These are phyloP conservation scores for Candida yuanshanica DNA, from an alignment of 805 yeast genomes.

Conservation along the genomic window DNA sequence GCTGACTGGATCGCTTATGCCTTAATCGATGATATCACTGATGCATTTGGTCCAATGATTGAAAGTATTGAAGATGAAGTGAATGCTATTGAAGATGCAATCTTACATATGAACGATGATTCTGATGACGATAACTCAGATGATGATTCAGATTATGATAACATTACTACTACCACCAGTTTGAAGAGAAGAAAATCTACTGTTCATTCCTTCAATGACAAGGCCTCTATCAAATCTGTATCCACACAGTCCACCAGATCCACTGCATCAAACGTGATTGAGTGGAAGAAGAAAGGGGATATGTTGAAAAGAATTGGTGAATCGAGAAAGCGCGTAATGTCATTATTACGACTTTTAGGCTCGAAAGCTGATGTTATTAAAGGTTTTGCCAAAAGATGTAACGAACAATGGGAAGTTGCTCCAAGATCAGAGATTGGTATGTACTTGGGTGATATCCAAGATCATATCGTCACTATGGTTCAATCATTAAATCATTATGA, in stretches of 20 bases:
- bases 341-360: slow-evolving; percentile 74
- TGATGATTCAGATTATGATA: slow-evolving; percentile 31
- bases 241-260: slow-evolving; percentile 27
- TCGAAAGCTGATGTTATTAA: slow-evolving; percentile 97
- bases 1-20: slow-evolving; percentile 98
- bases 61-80: slow-evolving; percentile 93
- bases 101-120: slow-evolving; percentile 70
- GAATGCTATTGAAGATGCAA: slow-evolving; percentile 89
- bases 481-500: slow-evolving; percentile 93
- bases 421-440: slow-evolving; percentile 73
- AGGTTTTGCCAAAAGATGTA: slow-evolving; percentile 88
- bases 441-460: slow-evolving; percentile 12
- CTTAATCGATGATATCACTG: slow-evolving; percentile 92
- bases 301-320: slow-evolving; percentile 94
- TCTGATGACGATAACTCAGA: slow-evolving; percentile 26
- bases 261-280: slow-evolving; percentile 39
- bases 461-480: slow-evolving; percentile 79
- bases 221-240: slow-evolving; percentile 19
- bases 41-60: slow-evolving; percentile 95
- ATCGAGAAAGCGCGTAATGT: slow-evolving; percentile 91
- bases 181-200: slow-evolving; percentile 8
- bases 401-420: slow-evolving; percentile 75
- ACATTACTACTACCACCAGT: slow-evolving; percentile 12
- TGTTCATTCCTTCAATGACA: slow-evolving; percentile 9
- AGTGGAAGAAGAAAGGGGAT: slow-evolving; percentile 91